A percentile compares a stretch with the other conserved stretches of the same genome.
Conservation (phyloP, 2,329 filamentous ascomycete species). For the Sporothrix brunneoviolacea region DNA sequence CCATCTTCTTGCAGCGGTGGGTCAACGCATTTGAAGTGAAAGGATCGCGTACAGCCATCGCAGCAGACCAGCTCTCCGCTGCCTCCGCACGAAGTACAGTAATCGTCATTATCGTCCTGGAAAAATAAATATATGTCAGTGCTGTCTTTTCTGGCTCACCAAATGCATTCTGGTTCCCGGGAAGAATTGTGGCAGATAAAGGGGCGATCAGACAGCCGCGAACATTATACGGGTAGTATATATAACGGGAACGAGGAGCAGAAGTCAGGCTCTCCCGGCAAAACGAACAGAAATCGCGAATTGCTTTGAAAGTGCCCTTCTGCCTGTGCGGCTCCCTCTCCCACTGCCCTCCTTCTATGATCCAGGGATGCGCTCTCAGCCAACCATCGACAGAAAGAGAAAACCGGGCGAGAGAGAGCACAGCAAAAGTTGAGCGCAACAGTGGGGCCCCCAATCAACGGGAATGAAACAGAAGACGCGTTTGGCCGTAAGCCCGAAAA, state of each 20-base stretch:
- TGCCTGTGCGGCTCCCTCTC: not conserved
- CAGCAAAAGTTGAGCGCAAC: constrained; percentile 2
- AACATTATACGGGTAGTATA: not conserved
- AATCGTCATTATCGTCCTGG: constrained; percentile 76
- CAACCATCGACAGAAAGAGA: constrained; percentile 7
- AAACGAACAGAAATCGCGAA: constrained; percentile 1
- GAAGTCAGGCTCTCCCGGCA: constrained; percentile 4
- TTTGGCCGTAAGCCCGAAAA: constrained; percentile 14
- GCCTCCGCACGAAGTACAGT: constrained; percentile 78
- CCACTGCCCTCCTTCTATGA: not conserved
- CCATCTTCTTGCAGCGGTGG: constrained; percentile 63
- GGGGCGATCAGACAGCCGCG: constrained; percentile 9
- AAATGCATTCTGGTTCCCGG: too few relatives aligned
- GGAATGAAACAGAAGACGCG: constrained; percentile 18
- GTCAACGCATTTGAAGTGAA: constrained; percentile 84
- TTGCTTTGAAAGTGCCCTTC: not conserved
- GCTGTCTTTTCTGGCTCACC: not conserved
- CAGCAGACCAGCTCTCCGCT: constrained; percentile 86
- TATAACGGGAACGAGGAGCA: not conserved
- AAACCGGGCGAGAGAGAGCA: not conserved
- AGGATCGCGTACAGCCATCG: constrained; percentile 83
- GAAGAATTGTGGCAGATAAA: not conserved
- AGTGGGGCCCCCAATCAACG: constrained; percentile 13
- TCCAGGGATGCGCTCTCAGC: constrained; percentile 1
- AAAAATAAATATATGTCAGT: not conserved